Percentiles rank a stretch among this genome's conserved stretches.
Evolutionary conservation across 768 basidiomycete genomes (phyloP).

Genomic region (Suillus americanus): DNA sequence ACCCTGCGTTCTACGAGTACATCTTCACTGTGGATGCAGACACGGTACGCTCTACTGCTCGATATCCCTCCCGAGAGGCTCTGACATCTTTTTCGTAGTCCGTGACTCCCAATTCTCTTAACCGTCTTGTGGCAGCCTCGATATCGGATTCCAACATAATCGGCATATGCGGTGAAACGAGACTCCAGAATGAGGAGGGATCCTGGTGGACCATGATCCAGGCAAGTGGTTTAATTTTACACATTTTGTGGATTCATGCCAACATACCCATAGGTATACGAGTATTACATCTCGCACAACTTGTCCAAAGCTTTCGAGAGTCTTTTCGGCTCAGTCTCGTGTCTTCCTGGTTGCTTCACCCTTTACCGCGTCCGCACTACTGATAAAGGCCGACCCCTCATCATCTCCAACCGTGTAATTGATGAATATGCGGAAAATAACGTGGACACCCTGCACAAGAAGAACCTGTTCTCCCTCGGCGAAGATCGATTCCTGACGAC

Average conservation of each 20-base stretch:
- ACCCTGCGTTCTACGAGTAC: slow-evolving; percentile 75
- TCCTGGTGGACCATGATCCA: slow-evolving; percentile 83
- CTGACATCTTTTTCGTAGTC: slow-evolving; percentile 37
- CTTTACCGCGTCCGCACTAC: slow-evolving; percentile 68
- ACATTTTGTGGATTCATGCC: slow-evolving; percentile 7
- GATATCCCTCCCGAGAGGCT: neutral
- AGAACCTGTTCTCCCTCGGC: slow-evolving; percentile 66
- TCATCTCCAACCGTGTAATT: slow-evolving; percentile 71
- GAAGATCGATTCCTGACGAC: slow-evolving; percentile 75
- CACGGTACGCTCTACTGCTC: slow-evolving; percentile 40
- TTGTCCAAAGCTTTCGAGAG: slow-evolving; percentile 69
- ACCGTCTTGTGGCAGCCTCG: slow-evolving; percentile 62
- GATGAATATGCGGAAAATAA: slow-evolving; percentile 67
- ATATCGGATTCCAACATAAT: slow-evolving; percentile 63
- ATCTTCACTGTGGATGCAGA: slow-evolving; percentile 74
- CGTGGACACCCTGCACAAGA: slow-evolving; percentile 71
- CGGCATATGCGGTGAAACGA: slow-evolving; percentile 71
- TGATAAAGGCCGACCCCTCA: slow-evolving; percentile 71
- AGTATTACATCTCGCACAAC: slow-evolving; percentile 69
- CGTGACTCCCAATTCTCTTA: slow-evolving; percentile 64
- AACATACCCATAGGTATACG: slow-evolving; percentile 48
- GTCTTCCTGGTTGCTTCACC: slow-evolving; percentile 75
- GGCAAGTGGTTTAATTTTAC: slow-evolving; percentile 29
- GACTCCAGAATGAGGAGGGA: slow-evolving; percentile 62
- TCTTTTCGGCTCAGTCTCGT: slow-evolving; percentile 68